Base-by-base conservation (phyloP, 768 basidiomycete species). In the Tylopilus cervinicoccineus region DNA sequence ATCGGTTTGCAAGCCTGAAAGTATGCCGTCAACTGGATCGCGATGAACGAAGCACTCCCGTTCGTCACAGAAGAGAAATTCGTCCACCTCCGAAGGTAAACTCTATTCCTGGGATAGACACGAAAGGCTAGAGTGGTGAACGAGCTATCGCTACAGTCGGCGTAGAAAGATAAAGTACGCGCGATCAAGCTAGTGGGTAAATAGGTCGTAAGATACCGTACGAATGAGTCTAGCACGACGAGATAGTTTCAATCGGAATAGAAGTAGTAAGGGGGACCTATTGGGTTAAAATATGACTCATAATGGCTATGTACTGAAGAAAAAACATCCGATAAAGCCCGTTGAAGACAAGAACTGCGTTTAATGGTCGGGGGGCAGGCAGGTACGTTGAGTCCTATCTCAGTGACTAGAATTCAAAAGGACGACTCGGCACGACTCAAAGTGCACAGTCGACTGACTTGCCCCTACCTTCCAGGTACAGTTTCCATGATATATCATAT, bases 91-190 rank as follows among this genome's bases (percentile, higher is more conserved):
- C 6, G 8, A 17, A 2, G 32, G 20, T 9, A 27, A 17, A 44
- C 22, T 37, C 39, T 50, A 56, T 51, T 50, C 24, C 29, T 16
- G 27, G 22, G 19, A 16, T 48, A 5, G 28, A 45, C 45, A 61
- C 47, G 52, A 36, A 24, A 12, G 19, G n/a, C 6, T 11, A 20
- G 5, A 16, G 33, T 20, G 16, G 32, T 23, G 16, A 12, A 27
- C 3, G 29, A 41, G 12, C 47, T 63, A 59, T 47, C 13, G 50
- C 57, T 64, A 64, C 59, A 64, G 27, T 54, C 29, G 37, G 28
- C 6, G 10, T 13, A 40, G 11, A 17, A 27, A 38, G 36, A 50
- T 45, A 44, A 48, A 9, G 17, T 48, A 43, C n/a, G 43, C 38
- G 29, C 42, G 26, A 36, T 43, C 11, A 3, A 36, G 27, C 48